Conservation (phyloP, 2,329 filamentous ascomycete genomes). For the Monosporascus sp. region DNA sequence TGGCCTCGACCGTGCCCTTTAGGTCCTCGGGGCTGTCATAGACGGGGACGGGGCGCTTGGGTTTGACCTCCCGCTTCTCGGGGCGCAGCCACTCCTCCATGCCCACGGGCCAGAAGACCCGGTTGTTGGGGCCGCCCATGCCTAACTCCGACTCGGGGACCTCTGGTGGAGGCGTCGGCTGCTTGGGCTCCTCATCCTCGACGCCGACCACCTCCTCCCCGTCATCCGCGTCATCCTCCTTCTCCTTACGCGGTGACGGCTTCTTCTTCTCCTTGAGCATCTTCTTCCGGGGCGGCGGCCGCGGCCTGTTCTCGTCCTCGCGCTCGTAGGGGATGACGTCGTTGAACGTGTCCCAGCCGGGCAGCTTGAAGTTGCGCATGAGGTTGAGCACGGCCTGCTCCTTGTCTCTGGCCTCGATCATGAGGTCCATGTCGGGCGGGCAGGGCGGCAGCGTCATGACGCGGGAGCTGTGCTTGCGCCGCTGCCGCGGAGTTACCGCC, state of each 20-base stretch:
- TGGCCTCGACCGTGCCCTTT: slow-evolving; percentile 27
- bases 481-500: slow-evolving; percentile 72
- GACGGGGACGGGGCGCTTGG: slow-evolving; percentile 28
- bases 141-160: slow-evolving; percentile 65
- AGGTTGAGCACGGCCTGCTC: slow-evolving; percentile 94
- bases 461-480: slow-evolving; percentile 79
- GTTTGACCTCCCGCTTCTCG: slow-evolving; percentile 65
- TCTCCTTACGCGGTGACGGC: slow-evolving; percentile 24
- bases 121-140: slow-evolving; percentile 77
- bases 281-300: slow-evolving; percentile 41
- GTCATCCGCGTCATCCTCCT: slow-evolving; percentile 25
- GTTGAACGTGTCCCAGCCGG: slow-evolving; percentile 70
- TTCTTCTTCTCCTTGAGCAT: slow-evolving; percentile 34
- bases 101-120: slow-evolving; percentile 86
- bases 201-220: slow-evolving; percentile 32
- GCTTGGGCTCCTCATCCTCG: slow-evolving; percentile 34
- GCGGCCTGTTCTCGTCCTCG: slow-evolving; percentile 64
- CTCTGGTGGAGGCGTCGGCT: slow-evolving; percentile 34
- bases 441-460: slow-evolving; percentile 80
- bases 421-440: slow-evolving; percentile 80
- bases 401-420: slow-evolving; percentile 99
- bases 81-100: slow-evolving; percentile 89
- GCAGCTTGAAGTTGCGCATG: slow-evolving; percentile 82
- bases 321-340: slow-evolving; percentile 74
- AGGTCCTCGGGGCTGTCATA: slow-evolving; percentile 2